These are phyloP conservation scores for Hypseocharis bilobata DNA, from an alignment of 441 rosid species.

Conservation along the genomic window DNA sequence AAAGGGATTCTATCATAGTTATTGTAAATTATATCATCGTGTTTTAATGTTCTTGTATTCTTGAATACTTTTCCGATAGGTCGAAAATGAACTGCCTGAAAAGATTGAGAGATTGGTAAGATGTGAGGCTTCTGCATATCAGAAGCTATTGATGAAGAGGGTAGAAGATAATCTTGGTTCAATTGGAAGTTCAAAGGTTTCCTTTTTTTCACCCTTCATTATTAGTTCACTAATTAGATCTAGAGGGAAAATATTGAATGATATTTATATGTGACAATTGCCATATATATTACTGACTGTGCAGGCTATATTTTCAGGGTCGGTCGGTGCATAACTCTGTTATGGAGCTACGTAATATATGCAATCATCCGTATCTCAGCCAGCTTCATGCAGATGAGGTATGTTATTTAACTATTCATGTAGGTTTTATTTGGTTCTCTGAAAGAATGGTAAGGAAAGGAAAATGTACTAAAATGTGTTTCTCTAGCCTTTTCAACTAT, in stretches of 20 bases:
- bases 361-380: slow-evolving; percentile 95
- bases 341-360: slow-evolving; percentile 92
- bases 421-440: slow-evolving; percentile 15
- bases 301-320: slow-evolving; percentile 36
- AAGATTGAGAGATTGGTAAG: slow-evolving; percentile 88
- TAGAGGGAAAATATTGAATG: background rate
- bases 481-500: slow-evolving; percentile 9
- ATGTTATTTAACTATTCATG: slow-evolving; percentile 25
- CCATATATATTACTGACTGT: slow-evolving; percentile 15
- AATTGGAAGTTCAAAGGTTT: slow-evolving; percentile 74
- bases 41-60: slow-evolving; percentile 8
- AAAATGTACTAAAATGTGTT: background rate
- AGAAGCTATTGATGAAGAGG: slow-evolving; percentile 88
- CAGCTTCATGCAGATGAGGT: slow-evolving; percentile 93
- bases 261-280: slow-evolving; percentile 3
- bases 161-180: slow-evolving; percentile 90
- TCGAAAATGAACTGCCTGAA: slow-evolving; percentile 84
- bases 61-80: slow-evolving; percentile 37
- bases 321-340: slow-evolving; percentile 90
- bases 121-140: slow-evolving; percentile 93
- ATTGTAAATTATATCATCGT: background rate
- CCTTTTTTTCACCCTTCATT: slow-evolving; percentile 11
- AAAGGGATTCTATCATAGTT: background rate
- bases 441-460: slow-evolving; percentile 4
- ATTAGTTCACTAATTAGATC: background rate